These are phyloP conservation scores for Mucor plumbeus DNA, from an alignment of 371 early-diverging fungal genomes.

Conservation along the genomic window DNA sequence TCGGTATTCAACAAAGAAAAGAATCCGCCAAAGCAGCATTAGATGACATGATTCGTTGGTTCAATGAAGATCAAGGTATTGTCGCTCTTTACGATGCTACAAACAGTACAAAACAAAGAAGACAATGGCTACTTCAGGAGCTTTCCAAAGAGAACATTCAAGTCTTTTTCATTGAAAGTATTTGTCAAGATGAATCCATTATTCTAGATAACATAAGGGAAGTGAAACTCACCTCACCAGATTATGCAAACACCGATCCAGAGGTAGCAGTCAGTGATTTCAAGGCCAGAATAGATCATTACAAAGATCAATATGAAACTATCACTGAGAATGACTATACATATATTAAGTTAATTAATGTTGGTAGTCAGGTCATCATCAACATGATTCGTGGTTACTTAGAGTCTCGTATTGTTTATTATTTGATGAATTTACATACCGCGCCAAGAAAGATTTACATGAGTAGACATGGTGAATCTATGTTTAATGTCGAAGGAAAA, in stretches of 20 bases:
- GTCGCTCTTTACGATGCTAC: constrained; percentile 97
- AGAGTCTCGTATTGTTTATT: constrained; percentile 94
- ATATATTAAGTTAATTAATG: constrained; percentile 92
- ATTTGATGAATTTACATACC: constrained; percentile 97
- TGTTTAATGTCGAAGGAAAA: constrained; percentile 84
- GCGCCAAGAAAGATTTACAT: constrained; percentile 91
- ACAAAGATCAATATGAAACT: constrained; percentile 87
- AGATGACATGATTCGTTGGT: constrained; percentile 91
- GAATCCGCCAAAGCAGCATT: constrained; percentile 87
- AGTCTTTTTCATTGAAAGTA: constrained; percentile 93
- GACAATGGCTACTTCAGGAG: constrained; percentile 70
- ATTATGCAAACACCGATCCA: constrained; percentile 81
- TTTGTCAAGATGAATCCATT: constrained; percentile 88
- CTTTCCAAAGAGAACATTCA: constrained; percentile 76
- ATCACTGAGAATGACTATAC: constrained; percentile 76
- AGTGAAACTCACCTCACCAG: constrained; percentile 92
- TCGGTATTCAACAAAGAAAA: constrained; percentile 71
- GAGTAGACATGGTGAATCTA: constrained; percentile 92
- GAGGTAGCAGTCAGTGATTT: constrained; percentile 89
- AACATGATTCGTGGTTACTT: constrained; percentile 91
- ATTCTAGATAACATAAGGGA: constrained; percentile 89
- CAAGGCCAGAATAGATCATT: constrained; percentile 85
- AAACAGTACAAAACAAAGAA: constrained; percentile 86
- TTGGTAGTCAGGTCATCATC: constrained; percentile 86
- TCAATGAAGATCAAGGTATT: constrained; percentile 74